phyloP scores from a whole-genome alignment of 2,329 filamentous ascomycete species.

The Triangularia verruculosa region DNA sequence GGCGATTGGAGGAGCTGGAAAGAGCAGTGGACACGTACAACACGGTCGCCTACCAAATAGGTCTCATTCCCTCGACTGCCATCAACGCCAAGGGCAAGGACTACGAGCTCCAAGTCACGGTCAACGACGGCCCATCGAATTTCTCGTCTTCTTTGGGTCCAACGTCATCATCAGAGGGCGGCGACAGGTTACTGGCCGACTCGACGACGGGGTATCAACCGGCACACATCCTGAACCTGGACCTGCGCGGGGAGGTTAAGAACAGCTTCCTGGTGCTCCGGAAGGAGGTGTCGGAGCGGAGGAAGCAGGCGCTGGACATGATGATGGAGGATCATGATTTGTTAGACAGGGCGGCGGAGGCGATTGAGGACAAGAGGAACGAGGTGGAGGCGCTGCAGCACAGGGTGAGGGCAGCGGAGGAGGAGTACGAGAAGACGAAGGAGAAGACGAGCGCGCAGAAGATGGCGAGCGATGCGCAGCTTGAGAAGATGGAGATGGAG shows the following conservation, averaged over 20 bases:
- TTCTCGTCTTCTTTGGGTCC: constrained; percentile 61
- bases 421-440: constrained; percentile 91
- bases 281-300: constrained; percentile 88
- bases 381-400: constrained; percentile 93
- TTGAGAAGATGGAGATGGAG: constrained; percentile 98
- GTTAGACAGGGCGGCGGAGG: constrained; percentile 91
- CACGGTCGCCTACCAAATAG: constrained; percentile 88
- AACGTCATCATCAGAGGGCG: constrained; percentile 40
- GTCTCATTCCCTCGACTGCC: constrained; percentile 80
- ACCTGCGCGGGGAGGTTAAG: constrained; percentile 80
- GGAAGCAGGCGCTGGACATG: constrained; percentile 76
- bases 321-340: constrained; percentile 95
- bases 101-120: constrained; percentile 80
- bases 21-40: constrained; percentile 88
- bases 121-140: constrained; percentile 70
- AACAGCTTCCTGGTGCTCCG: constrained; percentile 72
- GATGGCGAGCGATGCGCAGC: constrained; percentile 84
- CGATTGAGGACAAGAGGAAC: constrained; percentile 89
- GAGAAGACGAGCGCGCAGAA: constrained; percentile 85
- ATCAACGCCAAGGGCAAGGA: constrained; percentile 80
- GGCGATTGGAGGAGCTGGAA: constrained; percentile 89
- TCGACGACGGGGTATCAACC: constrained; percentile 84
- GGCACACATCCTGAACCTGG: constrained; percentile 81
- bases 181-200: constrained; percentile 79
- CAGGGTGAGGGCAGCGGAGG: constrained; percentile 79